phyloP scores from a whole-genome alignment of 2,329 filamentous ascomycete genomes.

The Fusarium azukiicola region DNA sequence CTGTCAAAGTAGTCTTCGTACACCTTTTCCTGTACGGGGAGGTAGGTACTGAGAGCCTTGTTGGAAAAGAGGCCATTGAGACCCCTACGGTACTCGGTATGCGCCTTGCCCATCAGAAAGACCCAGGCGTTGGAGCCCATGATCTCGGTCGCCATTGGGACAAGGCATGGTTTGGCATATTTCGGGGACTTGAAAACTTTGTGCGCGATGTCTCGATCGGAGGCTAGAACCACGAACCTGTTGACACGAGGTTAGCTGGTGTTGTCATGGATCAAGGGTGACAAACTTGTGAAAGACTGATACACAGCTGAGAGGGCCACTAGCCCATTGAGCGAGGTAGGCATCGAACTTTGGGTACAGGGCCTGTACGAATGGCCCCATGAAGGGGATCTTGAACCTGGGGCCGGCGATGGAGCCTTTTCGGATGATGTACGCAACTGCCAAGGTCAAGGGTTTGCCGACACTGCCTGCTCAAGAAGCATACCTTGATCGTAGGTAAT shows the following conservation, averaged over 20 bases:
- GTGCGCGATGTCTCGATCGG: constrained; percentile 88
- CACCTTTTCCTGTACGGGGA: constrained; percentile 87
- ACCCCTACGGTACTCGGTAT: constrained; percentile 89
- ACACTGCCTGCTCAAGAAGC: not conserved
- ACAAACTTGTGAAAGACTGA: constrained; percentile 91
- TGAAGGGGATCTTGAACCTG: constrained; percentile 82
- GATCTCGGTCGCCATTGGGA: constrained; percentile 88
- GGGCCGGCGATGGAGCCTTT: constrained; percentile 84
- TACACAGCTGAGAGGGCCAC: constrained; percentile 89
- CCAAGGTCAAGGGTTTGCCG: not conserved
- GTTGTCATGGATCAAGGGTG: not conserved
- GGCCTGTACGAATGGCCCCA: constrained; percentile 89
- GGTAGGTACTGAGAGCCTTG: constrained; percentile 84
- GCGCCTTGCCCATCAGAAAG: constrained; percentile 87
- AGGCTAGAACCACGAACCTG: constrained; percentile 90
- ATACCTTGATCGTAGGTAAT: constrained; percentile 67
- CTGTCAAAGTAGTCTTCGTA: constrained; percentile 85
- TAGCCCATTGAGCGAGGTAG: constrained; percentile 89
- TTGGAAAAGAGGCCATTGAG: constrained; percentile 88
- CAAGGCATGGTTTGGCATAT: constrained; percentile 89
- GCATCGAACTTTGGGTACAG: constrained; percentile 86
- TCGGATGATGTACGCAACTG: constrained; percentile 79
- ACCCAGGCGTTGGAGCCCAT: constrained; percentile 88
- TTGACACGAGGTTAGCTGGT: not conserved
- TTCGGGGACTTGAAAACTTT: constrained; percentile 90